Evolutionary conservation across 345 rosid genomes (phyloP).

Genomic region (Gossypium longicalyx): DNA sequence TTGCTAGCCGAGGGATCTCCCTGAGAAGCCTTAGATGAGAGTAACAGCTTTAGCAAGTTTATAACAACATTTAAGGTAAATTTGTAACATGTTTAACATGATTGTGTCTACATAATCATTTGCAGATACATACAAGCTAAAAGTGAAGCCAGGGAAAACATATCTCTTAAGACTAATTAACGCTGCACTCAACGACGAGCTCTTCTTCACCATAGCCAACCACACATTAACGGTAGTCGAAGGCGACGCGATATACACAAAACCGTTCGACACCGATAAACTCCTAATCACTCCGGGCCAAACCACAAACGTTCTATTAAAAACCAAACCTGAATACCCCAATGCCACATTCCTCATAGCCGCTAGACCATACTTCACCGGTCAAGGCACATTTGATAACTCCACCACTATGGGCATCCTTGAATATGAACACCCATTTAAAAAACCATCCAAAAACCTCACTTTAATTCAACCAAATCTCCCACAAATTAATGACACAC

Average conservation of each 20-base stretch:
- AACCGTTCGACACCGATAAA: constrained; percentile 30
- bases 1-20: too few species aligned
- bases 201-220: constrained; percentile 49
- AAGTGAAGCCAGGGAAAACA: constrained; percentile 45
- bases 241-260: constrained; percentile 35
- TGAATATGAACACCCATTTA: constrained; percentile 28
- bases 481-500: constrained; percentile 33
- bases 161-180: constrained; percentile 45
- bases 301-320: constrained; percentile 41
- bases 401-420: constrained; percentile 41
- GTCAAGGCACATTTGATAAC: constrained; percentile 35
- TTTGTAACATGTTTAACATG: not conserved
- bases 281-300: constrained; percentile 40
- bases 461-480: constrained; percentile 36
- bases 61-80: not conserved
- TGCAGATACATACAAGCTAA: constrained; percentile 40
- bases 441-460: constrained; percentile 17
- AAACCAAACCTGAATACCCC: constrained; percentile 32
- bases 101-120: not conserved
- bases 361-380: constrained; percentile 35
- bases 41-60: not conserved
- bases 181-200: constrained; percentile 59
- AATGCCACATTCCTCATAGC: constrained; percentile 44
- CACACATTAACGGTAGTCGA: constrained; percentile 40
- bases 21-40: too few species aligned